Conservation (phyloP, 495 filamentous ascomycete genomes). For the Tuber calosporum region DNA sequence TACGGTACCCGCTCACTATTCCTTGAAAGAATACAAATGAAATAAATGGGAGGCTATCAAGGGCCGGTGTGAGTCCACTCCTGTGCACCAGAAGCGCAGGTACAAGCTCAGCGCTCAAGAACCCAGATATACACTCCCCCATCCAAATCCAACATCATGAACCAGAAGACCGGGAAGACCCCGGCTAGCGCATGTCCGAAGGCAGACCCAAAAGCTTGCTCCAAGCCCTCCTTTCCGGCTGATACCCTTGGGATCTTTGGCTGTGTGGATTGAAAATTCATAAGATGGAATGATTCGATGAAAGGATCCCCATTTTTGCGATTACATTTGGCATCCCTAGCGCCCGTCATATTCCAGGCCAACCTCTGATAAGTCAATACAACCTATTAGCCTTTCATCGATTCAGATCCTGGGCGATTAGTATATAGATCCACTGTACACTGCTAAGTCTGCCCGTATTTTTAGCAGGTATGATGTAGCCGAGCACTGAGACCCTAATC, state of each 20-base stretch:
- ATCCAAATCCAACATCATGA: not conserved
- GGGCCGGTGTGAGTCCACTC: not conserved
- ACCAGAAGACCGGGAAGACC: not conserved
- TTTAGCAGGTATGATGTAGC: not conserved
- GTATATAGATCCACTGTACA: not conserved
- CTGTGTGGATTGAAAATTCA: not conserved
- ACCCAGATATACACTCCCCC: not conserved
- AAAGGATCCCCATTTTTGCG: not conserved
- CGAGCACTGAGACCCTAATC: not conserved
- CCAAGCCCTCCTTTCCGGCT: not conserved
- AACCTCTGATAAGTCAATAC: not conserved
- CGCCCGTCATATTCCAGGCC: not conserved
- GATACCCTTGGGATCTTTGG: not conserved
- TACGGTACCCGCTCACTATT: no score
- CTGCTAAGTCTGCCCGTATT: not conserved
- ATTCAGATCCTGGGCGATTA: not conserved
- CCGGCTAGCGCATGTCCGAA: not conserved
- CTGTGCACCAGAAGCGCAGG: not conserved
- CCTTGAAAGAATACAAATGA: not conserved
- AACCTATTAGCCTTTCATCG: not conserved
- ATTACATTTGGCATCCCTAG: not conserved
- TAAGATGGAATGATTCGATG: not conserved
- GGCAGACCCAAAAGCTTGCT: not conserved
- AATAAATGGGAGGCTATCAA: not conserved
- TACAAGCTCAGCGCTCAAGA: not conserved